Percentiles rank a stretch among this genome's conserved stretches.
These are phyloP conservation scores for Geotrichum citri-aurantii DNA, from an alignment of 1,139 yeast species.

Conservation along the genomic window DNA sequence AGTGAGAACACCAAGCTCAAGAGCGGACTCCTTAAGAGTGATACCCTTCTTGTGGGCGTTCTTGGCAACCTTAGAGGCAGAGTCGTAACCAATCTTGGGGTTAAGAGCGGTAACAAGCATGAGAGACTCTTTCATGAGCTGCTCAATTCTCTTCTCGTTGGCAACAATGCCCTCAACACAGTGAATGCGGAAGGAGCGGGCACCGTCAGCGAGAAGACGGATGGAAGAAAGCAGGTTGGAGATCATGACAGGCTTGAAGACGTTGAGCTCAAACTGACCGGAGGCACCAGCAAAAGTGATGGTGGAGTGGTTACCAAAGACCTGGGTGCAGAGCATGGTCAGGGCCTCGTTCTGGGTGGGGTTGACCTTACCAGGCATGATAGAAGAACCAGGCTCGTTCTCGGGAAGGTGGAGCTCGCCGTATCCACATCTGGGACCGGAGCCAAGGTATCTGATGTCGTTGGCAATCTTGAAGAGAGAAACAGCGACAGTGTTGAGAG, in stretches of 20 bases:
- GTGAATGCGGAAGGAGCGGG: conserved; percentile 81
- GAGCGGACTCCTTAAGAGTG: conserved; percentile 88
- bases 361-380: conserved; percentile 99
- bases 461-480: conserved; percentile 94
- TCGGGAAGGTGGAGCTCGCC: conserved; percentile 94
- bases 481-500: conserved; percentile 88
- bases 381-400: conserved; percentile 98
- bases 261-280: conserved; percentile 97
- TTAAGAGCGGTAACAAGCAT: conserved; percentile 98
- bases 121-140: conserved; percentile 85
- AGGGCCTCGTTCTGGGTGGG: conserved; percentile 99
- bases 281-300: conserved; percentile 97
- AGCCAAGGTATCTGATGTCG: conserved; percentile 95
- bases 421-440: conserved; percentile 99
- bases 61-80: conserved; percentile 96
- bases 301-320: conserved; percentile 91
- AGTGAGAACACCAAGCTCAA: conserved; percentile 79
- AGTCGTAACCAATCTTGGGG: conserved; percentile 97
- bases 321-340: conserved; percentile 97
- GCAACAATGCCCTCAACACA: conserved; percentile 95
- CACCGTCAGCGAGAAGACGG: conserved; percentile 84
- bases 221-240: conserved; percentile 82
- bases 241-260: conserved; percentile 94
- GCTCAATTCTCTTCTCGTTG: conserved; percentile 78
- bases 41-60: conserved; percentile 97